Conservation (phyloP, 2,329 filamentous ascomycete species). For the Claviceps humidiphila region DNA sequence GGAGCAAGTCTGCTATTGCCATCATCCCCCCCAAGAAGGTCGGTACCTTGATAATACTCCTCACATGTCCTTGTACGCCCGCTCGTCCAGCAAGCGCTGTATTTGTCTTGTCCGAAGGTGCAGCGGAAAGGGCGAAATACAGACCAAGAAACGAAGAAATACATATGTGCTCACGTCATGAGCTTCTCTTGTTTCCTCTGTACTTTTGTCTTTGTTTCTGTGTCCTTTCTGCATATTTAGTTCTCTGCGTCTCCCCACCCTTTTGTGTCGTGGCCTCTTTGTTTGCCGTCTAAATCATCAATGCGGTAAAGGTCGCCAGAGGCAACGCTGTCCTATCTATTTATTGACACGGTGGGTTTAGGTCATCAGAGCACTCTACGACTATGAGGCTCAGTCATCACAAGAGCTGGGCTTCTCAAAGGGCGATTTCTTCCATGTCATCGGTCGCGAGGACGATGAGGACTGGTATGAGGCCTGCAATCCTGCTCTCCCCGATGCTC, state of each 20-base stretch:
- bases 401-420: slow-evolving; percentile 84
- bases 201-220: background rate
- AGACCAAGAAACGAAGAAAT: background rate
- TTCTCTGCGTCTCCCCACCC: too few species aligned
- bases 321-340: background rate
- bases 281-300: background rate
- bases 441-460: slow-evolving; percentile 82
- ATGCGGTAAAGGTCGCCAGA: background rate
- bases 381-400: slow-evolving; percentile 64
- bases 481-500: slow-evolving; percentile 70
- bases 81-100: background rate
- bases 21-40: slow-evolving; percentile 93
- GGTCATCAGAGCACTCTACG: slow-evolving; percentile 96
- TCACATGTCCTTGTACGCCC: background rate
- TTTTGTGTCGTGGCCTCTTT: background rate
- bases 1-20: slow-evolving; percentile 73
- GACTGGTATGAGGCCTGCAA: slow-evolving; percentile 99
- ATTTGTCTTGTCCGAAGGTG: background rate
- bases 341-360: slow-evolving; percentile 21
- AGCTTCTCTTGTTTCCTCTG: background rate
- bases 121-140: background rate
- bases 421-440: slow-evolving; percentile 97
- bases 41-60: slow-evolving; percentile 14
- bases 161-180: background rate
- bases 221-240: background rate